phyloP scores from a whole-genome alignment of 1,139 yeast genomes.

The Yamadazyma siamensis region DNA sequence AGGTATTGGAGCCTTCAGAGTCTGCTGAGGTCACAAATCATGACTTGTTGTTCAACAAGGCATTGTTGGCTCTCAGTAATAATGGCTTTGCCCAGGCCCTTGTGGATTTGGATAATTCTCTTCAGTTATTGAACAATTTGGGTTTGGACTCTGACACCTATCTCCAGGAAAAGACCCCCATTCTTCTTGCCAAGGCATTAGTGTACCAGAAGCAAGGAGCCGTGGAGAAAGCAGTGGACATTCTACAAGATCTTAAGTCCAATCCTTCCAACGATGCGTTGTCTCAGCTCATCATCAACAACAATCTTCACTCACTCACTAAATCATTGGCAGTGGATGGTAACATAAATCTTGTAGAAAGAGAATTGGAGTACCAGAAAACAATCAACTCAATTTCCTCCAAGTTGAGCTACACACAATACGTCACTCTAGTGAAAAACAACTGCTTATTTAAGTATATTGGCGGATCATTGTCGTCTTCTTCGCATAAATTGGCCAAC shows the following conservation, averaged over 20 bases:
- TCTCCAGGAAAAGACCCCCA: slow-evolving; percentile 55
- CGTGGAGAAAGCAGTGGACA: slow-evolving; percentile 35
- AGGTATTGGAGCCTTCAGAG: slow-evolving; percentile 6
- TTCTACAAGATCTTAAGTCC: slow-evolving; percentile 25
- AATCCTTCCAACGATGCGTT: slow-evolving; percentile 27
- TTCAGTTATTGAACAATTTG: slow-evolving; percentile 34
- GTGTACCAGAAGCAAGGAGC: slow-evolving; percentile 51
- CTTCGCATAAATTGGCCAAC: slow-evolving; percentile 22
- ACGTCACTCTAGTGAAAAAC: slow-evolving; percentile 39
- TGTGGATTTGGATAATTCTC: slow-evolving; percentile 49
- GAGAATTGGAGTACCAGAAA: slow-evolving; percentile 43
- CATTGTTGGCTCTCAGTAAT: slow-evolving; percentile 50
- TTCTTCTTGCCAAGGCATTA: slow-evolving; percentile 67
- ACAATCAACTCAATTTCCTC: slow-evolving; percentile 30
- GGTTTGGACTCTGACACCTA: slow-evolving; percentile 40
- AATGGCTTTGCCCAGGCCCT: slow-evolving; percentile 45
- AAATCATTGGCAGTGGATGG: slow-evolving; percentile 9
- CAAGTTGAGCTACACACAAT: slow-evolving; percentile 46
- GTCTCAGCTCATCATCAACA: slow-evolving; percentile 30
- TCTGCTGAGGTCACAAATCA: slow-evolving; percentile 18
- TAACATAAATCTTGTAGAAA: slow-evolving; percentile 36
- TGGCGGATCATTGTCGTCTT: slow-evolving; percentile 32
- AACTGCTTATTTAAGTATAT: slow-evolving; percentile 39
- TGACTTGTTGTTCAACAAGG: slow-evolving; percentile 60
- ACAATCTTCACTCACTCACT: slow-evolving; percentile 26